A percentile compares a stretch with the other conserved stretches of the same genome.
Evolutionary conservation across 1,284 basidiomycete species (phyloP).

Genomic region (Chalciporus piperatoides): DNA sequence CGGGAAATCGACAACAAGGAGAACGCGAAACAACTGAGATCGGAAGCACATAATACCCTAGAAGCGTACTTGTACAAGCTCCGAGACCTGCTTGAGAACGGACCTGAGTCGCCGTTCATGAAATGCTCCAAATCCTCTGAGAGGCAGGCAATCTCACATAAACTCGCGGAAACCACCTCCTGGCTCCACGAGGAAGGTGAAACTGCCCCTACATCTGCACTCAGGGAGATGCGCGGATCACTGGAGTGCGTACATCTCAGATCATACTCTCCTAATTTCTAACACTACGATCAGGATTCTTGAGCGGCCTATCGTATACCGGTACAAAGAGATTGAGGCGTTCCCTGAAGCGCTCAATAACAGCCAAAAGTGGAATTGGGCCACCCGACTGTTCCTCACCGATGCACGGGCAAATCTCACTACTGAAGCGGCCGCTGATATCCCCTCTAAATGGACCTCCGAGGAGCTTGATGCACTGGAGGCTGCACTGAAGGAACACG

Average conservation of each 20-base stretch:
- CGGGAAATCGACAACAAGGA: constrained; percentile 79
- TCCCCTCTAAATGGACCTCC: constrained; percentile 73
- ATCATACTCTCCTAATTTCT: constrained; percentile 1
- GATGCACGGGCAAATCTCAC: constrained; percentile 76
- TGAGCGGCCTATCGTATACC: constrained; percentile 79
- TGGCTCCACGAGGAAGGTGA: constrained; percentile 93
- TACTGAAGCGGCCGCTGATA: constrained; percentile 49
- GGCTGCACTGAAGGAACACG: constrained; percentile 70
- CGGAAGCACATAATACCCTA: constrained; percentile 89
- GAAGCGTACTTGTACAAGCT: constrained; percentile 92
- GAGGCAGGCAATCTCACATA: constrained; percentile 58
- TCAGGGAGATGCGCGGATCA: constrained; percentile 69
- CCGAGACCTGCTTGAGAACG: constrained; percentile 76
- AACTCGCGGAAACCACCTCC: constrained; percentile 65
- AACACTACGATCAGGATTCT: constrained; percentile 49
- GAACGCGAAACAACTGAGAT: constrained; percentile 69
- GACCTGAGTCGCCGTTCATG: constrained; percentile 66
- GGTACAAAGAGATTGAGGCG: constrained; percentile 83
- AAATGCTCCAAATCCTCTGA: constrained; percentile 77
- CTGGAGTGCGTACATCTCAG: constrained; percentile 65
- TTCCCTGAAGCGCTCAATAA: constrained; percentile 72
- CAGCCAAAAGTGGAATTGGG: constrained; percentile 80
- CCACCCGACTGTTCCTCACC: constrained; percentile 73
- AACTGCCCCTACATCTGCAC: constrained; percentile 68
- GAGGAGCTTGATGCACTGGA: constrained; percentile 80